Evolutionary conservation across 2,329 filamentous ascomycete genomes (phyloP), one percentile per base, ranked within the genome.

Genomic region (Fusarium sp.): DNA sequence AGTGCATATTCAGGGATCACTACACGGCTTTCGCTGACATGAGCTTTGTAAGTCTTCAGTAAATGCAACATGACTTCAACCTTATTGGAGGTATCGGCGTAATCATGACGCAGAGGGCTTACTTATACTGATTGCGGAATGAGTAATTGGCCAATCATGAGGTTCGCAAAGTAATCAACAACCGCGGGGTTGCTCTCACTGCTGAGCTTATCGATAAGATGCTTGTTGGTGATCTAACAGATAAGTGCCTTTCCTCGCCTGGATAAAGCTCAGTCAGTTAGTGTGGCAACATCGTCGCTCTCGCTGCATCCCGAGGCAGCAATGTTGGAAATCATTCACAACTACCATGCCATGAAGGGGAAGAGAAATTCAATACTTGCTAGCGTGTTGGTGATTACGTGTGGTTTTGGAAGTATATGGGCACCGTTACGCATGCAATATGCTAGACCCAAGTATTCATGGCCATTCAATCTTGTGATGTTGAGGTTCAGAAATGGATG

Each of bases 41-140:
- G 39, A 52, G 44, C n/a, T 64, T 62, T 35, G 39, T 54, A 31
- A 41, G 35, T 61, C 23, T 35, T 55, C 35, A 37, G 14, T 67
- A 39, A 23, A 42, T 57, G 35, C 62, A 52, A 38, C 23, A 37
- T 12, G 25, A 18, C 19, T 1, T 38, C 4, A 29, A 52, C 19
- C 25, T 52, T 16, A 37, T 25, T 27, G 29, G n/a, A 35, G n/a
- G 19, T 11, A 10, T 59, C 11, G 18, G 44, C 29, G 52, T 42
- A 52, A 69, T 56, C 18, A 55, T 71, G 69, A 72, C 63, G 63
- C 35, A 51, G n/a, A 21, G 7, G 54, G 37, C 44, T 72, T 41
- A 19, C 16, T 9, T 38, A 37, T 38, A 12, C 21, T 52, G 31
- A 39, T 48, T 42, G 23, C 18, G 55, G 29, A 10, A 23, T 23